Conservation (phyloP, 768 basidiomycete species). For the Crassisporium funariophilum region DNA sequence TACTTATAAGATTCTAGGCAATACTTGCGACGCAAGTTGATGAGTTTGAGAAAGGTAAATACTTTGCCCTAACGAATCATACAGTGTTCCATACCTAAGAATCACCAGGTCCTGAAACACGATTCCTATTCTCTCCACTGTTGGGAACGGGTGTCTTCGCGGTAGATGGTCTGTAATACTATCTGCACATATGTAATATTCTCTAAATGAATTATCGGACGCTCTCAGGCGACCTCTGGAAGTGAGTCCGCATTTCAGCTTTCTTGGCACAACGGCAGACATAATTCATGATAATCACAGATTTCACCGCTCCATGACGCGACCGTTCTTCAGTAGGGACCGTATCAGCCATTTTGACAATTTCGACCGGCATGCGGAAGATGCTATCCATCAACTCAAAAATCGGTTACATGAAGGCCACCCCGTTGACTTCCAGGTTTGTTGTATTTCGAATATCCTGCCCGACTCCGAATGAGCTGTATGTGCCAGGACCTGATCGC, state of each 20-base stretch:
- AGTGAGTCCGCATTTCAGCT: slow-evolving; percentile 37
- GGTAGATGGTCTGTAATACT: slow-evolving; percentile 6
- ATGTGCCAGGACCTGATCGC: slow-evolving; percentile 38
- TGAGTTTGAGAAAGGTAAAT: no score
- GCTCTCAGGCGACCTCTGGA: slow-evolving; percentile 62
- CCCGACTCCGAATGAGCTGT: not conserved
- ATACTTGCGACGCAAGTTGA: slow-evolving; percentile 21
- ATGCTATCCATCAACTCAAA: slow-evolving; percentile 46
- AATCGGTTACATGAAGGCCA: slow-evolving; percentile 45
- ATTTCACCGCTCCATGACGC: slow-evolving; percentile 64
- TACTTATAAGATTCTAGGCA: not conserved
- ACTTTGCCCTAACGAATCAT: no score
- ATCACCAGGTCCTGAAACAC: slow-evolving; percentile 11
- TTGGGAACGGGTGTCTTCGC: slow-evolving; percentile 13
- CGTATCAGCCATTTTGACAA: slow-evolving; percentile 62
- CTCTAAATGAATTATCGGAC: not conserved
- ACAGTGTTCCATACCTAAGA: no score
- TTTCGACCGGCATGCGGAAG: slow-evolving; percentile 56
- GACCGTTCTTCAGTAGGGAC: slow-evolving; percentile 68
- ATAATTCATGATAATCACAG: slow-evolving; percentile 27
- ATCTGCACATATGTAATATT: no score
- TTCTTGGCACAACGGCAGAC: no score
- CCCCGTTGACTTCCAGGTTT: slow-evolving; percentile 62
- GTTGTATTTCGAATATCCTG: not conserved
- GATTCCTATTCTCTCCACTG: slow-evolving; percentile 9